Base-by-base conservation (phyloP, 306 rosid species). In the Sicyos baderoa region DNA sequence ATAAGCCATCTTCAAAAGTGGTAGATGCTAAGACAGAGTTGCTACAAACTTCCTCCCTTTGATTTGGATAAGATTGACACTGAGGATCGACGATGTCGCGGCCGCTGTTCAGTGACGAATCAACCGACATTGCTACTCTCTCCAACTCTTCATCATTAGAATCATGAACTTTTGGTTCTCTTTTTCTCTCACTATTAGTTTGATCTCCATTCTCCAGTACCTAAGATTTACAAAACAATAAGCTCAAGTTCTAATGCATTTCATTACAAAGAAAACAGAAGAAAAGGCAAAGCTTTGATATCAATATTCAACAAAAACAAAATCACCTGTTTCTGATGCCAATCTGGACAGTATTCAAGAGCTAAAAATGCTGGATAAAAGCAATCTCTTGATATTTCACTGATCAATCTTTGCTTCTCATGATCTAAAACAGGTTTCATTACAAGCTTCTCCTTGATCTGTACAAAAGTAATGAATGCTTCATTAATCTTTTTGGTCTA, bases 381-480 rank as follows among this genome's bases (percentile, higher is more conserved):
- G 75, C 84, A 76, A 79, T 81, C 86, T 35, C 76, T 80, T 1
- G 82, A 85, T 70, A 93, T 86, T 82, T 88, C 96, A 75, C 81
- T 79, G 7, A 89, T 76, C 74, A 79, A 68, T 76, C 63, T 71
- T 49, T 79, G 79, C 81, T 86, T 93, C 68, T 76, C 54, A 50
- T 85, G 82, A 54, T 90, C 86, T 1, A 88, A 14, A 35, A 90
- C 82, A 8, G 72, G 64, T 51, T 82, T 82, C 4, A 13, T 19
- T 5, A 77, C 56, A 27, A 92, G 80, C 54, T 78, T 88, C 79
- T 89, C 90, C 64, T 76, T 71, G 17, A 92, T 80, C 98, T 92
- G 82, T 15, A 25, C 8, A 50, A 60, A 60, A 37, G 0, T 4
- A 61, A 17, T 61, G 68, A 61, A 17, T 9, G 16, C 35, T 60